Evolutionary conservation across 176 grass and related monocot genomes (phyloP).

Genomic region (Lolium multiflorum): DNA sequence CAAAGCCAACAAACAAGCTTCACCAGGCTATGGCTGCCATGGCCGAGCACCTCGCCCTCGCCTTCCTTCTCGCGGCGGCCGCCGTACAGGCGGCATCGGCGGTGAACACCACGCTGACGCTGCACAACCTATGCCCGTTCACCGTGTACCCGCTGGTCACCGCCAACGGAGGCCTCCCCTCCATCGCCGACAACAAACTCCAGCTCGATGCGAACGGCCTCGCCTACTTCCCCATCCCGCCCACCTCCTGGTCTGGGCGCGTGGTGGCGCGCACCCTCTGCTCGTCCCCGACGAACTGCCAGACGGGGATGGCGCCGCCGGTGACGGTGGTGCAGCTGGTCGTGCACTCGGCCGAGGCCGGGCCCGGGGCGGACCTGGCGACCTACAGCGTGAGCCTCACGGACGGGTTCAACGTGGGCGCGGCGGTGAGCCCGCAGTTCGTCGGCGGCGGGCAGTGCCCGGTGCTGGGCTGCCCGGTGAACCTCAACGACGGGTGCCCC

Average conservation of each 20-base stretch:
- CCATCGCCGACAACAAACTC: not conserved
- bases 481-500: slow-evolving; percentile 34
- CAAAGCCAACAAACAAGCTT: not conserved
- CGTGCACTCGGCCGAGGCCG: slow-evolving; percentile 29
- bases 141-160: slow-evolving; percentile 31
- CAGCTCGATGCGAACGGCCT: slow-evolving; percentile 9
- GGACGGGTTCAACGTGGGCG: slow-evolving; percentile 53
- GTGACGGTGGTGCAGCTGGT: slow-evolving; percentile 39
- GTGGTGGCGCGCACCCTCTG: slow-evolving; percentile 29
- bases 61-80: not conserved
- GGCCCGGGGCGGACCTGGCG: not conserved
- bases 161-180: not conserved
- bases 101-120: not conserved
- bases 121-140: slow-evolving; percentile 40
- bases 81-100: not conserved
- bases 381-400: slow-evolving; percentile 55
- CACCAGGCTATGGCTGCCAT: not conserved
- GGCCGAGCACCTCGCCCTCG: not conserved
- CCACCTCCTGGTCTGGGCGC: not conserved
- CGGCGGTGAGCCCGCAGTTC: slow-evolving; percentile 46
- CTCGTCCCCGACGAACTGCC: not conserved
- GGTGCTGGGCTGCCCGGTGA: slow-evolving; percentile 34
- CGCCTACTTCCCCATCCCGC: not conserved
- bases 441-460: slow-evolving; percentile 50
- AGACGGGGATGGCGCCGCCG: slow-evolving; percentile 6